Percentiles rank a stretch among this genome's conserved stretches.
These are phyloP conservation scores for Castanea crenata DNA, from an alignment of 306 rosid genomes.

Conservation along the genomic window DNA sequence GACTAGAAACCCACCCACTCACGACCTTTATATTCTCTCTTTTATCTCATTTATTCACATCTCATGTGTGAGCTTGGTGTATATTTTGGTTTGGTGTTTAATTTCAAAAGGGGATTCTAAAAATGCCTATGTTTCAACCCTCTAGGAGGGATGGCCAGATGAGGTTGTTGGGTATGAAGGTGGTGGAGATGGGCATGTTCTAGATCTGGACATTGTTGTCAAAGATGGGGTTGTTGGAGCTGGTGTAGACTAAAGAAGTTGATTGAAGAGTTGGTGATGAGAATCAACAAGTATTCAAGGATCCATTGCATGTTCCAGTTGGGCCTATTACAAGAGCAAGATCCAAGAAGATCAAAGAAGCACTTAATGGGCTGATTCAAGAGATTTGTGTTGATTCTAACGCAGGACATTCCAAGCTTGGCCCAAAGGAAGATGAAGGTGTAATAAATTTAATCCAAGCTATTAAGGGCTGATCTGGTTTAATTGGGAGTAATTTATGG, in stretches of 20 bases:
- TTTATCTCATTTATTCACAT: slow-evolving; percentile 7
- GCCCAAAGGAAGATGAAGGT: no score
- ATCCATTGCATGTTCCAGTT: no score
- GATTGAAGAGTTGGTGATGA: slow-evolving; percentile 53
- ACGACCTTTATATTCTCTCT: background rate
- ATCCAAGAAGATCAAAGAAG: no score
- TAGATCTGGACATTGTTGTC: slow-evolving; percentile 69
- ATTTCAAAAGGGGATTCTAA: slow-evolving; percentile 9
- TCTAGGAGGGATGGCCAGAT: slow-evolving; percentile 46
- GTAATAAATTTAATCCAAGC: no score
- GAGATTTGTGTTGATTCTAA: no score
- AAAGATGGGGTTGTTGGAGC: slow-evolving; percentile 48
- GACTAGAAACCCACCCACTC: no score
- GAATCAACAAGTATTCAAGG: no score
- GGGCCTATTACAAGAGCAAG: no score
- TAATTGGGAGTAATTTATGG: no score
- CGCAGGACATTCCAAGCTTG: no score
- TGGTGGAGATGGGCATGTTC: slow-evolving; percentile 18
- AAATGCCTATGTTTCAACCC: slow-evolving; percentile 72
- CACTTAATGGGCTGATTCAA: no score
- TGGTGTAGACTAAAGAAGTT: slow-evolving; percentile 58
- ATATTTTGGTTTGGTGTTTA: slow-evolving; percentile 4
- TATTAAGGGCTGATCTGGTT: no score
- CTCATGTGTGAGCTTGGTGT: slow-evolving; percentile 31
- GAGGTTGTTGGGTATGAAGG: slow-evolving; percentile 36